phyloP scores from a whole-genome alignment of 495 filamentous ascomycete genomes.

The Xylaria palmicola region DNA sequence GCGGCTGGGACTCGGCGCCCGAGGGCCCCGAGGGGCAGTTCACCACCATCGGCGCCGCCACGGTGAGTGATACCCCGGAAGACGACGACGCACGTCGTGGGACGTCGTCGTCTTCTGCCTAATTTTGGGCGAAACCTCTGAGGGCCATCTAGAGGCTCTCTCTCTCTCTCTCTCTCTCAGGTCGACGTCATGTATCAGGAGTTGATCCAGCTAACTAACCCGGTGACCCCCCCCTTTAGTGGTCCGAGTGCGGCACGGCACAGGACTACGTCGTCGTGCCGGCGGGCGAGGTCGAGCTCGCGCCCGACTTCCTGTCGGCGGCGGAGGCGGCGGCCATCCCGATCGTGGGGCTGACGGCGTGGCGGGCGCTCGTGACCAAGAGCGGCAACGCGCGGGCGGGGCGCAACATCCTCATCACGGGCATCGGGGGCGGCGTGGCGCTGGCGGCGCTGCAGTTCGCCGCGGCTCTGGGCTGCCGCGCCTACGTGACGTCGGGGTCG shows the following conservation, averaged over 20 bases:
- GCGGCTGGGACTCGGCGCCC: constrained; percentile 70
- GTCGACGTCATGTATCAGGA: too few species aligned
- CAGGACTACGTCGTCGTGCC: constrained; percentile 69
- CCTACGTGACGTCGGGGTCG: constrained; percentile 67
- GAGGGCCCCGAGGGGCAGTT: constrained; percentile 72
- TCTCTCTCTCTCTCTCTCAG: too few species aligned
- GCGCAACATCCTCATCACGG: constrained; percentile 68
- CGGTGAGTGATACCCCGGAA: too few species aligned
- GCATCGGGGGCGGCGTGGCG: constrained; percentile 80
- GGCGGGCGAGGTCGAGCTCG: constrained; percentile 69
- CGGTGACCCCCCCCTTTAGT: too few species aligned
- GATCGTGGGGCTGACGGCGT: constrained; percentile 80
- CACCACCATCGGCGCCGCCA: constrained; percentile 71
- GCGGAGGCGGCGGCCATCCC: constrained; percentile 79
- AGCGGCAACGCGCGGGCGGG: constrained; percentile 57
- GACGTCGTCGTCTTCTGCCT: too few species aligned
- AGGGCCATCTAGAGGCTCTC: too few species aligned
- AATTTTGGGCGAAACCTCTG: too few species aligned
- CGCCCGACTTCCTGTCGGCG: constrained; percentile 67
- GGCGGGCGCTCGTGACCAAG: constrained; percentile 78
- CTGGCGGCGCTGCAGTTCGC: constrained; percentile 69
- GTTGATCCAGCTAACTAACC: too few species aligned
- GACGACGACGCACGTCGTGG: too few species aligned
- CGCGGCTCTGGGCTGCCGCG: constrained; percentile 60
- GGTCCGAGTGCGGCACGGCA: constrained; percentile 64